Base-by-base conservation (phyloP, 1,284 basidiomycete genomes). In the Trichosporon faecale region DNA sequence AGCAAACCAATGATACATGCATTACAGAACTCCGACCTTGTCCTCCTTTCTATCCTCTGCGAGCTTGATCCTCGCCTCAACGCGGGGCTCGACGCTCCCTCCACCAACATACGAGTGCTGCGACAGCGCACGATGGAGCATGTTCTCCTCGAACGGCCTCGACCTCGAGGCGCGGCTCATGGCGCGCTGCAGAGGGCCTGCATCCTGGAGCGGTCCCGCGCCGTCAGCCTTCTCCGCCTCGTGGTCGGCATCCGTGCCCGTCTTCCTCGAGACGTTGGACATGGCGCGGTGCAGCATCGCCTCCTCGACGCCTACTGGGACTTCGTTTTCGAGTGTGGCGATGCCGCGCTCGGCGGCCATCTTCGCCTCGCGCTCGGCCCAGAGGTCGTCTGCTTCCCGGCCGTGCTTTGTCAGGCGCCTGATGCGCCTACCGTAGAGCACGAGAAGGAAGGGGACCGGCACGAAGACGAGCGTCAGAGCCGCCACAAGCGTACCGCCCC, bases 401-500 rank as follows among this genome's bases (percentile, higher is more conserved):
- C 75, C 76, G 66, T 69, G 70, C 49, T 73, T 73, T 33, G 73
- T 76, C 71, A 46, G 49, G 3, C 76, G 69, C 23, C 76, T 66
- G 37, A 78, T 72, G 0, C 65, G 52, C 18, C 63, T 55, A 0
- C 76, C 76, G 46, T 76, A 75, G 12, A 68, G 18, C 5, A 29
- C 2, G 1, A 72, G 52, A 9, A 72, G 35, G 63, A 86, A 85
- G 0, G 87, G 86, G 61, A 85, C 79, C 14, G 90, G 90, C 71
- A 86, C 86, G 76, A 89, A 90, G 0, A 82, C 82, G 2, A 88
- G 77, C 2, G 88, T 83, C 37, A 91, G 74, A 76, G 86, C 87
- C 7, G 86, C 90, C 73, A 91, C 88, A n/a, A 91, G 64, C 11
- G 74, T 70, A 4, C 68, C 67, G 16, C 87, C 89, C 89, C 89